phyloP scores from a whole-genome alignment of 2,329 filamentous ascomycete species.

The Monascus ruber region DNA sequence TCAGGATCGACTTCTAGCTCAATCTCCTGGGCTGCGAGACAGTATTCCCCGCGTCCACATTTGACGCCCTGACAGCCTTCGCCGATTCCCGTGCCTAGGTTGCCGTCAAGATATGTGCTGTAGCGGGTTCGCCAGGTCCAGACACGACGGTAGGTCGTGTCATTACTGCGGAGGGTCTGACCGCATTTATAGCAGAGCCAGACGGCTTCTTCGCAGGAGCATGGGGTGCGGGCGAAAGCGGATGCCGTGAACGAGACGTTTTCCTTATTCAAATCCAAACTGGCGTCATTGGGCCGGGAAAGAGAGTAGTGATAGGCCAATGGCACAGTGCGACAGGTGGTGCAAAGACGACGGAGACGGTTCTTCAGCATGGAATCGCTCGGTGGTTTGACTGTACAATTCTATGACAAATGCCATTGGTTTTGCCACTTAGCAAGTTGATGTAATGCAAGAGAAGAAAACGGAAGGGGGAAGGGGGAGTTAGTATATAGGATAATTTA shows the following conservation, averaged over 20 bases:
- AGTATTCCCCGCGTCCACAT: constrained; percentile 67
- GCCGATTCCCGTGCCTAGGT: constrained; percentile 74
- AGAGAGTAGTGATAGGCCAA: constrained; percentile 32
- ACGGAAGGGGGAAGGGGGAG: no score
- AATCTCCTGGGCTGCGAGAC: constrained; percentile 63
- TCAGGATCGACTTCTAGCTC: constrained; percentile 81
- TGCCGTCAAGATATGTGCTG: constrained; percentile 61
- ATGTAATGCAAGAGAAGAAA: no score
- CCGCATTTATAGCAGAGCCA: constrained; percentile 86
- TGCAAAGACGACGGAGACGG: constrained; percentile 72
- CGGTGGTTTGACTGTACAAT: constrained; percentile 79
- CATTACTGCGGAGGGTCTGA: constrained; percentile 48
- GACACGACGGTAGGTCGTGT: constrained; percentile 52
- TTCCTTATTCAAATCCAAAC: constrained; percentile 7
- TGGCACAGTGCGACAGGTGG: constrained; percentile 60
- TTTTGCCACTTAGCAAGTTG: neutral
- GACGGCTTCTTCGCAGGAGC: constrained; percentile 46
- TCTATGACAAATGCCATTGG: constrained; percentile 41
- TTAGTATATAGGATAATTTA: constrained; percentile 32
- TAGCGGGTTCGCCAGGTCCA: constrained; percentile 89
- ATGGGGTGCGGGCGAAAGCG: constrained; percentile 45
- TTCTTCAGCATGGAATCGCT: constrained; percentile 54
- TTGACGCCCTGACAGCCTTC: constrained; percentile 80
- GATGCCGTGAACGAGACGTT: constrained; percentile 35
- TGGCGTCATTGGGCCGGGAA: constrained; percentile 21